Conservation (phyloP, 1,284 basidiomycete genomes). For the Ganoderma lingzhi region DNA sequence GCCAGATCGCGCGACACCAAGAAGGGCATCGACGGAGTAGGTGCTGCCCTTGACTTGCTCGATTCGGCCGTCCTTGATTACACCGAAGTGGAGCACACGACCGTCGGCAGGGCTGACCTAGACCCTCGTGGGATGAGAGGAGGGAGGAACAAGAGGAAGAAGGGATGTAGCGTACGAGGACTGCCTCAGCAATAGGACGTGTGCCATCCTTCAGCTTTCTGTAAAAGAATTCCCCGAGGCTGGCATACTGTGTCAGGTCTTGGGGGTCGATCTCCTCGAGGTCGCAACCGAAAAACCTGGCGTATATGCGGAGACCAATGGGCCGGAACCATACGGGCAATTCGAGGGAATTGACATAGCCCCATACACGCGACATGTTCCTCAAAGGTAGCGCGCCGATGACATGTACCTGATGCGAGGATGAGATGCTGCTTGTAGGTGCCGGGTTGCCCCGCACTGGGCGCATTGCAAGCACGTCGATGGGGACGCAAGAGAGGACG, state of each 20-base stretch:
- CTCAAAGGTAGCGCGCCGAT: conserved; percentile 94
- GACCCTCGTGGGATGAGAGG: background rate
- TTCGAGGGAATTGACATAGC: conserved; percentile 91
- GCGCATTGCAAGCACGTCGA: background rate
- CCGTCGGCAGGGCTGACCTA: conserved; percentile 96
- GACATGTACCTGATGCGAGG: conserved; percentile 81
- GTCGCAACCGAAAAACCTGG: conserved; percentile 92
- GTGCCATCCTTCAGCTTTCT: conserved; percentile 85
- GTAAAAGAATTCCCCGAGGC: conserved; percentile 96
- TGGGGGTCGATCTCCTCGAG: conserved; percentile 87
- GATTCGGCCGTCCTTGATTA: conserved; percentile 83
- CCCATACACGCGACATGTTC: conserved; percentile 95
- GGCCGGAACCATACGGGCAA: conserved; percentile 96
- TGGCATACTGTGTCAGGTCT: conserved; percentile 83
- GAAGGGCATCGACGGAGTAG: conserved; percentile 93
- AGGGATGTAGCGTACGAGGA: conserved; percentile 64
- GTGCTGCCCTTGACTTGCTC: conserved; percentile 99
- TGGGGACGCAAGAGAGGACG: conserved; percentile 40
- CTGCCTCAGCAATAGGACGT: conserved; percentile 81
- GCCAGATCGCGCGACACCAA: conserved; percentile 70
- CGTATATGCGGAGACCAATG: conserved; percentile 87
- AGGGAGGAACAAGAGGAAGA: background rate
- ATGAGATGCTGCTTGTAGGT: background rate
- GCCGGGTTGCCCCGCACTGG: background rate
- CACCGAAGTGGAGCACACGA: conserved; percentile 91